Conservation (phyloP, 495 filamentous ascomycete genomes). For the Podospora bellae-mahoneyi region DNA sequence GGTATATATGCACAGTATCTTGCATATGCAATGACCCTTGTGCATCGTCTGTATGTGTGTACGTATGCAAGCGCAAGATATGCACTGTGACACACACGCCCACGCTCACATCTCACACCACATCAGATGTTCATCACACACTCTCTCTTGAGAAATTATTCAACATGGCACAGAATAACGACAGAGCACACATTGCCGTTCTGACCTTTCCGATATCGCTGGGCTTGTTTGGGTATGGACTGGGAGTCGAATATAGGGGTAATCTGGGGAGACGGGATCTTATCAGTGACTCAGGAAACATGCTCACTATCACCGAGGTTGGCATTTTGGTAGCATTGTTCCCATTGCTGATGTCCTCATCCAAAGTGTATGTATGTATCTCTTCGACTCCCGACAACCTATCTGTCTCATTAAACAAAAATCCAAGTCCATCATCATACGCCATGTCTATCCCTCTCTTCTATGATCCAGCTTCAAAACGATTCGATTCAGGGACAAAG, state of each 20-base stretch:
- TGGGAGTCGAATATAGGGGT: background rate
- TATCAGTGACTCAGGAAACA: background rate
- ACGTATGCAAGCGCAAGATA: background rate
- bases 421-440: no score
- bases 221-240: background rate
- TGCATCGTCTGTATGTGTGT: no score
- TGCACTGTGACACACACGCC: background rate
- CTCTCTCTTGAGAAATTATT: background rate
- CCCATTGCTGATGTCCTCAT: no score
- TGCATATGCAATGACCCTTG: background rate
- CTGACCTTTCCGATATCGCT: background rate
- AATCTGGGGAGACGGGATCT: background rate
- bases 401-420: no score
- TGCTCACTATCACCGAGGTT: background rate
- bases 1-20: background rate
- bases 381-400: no score
- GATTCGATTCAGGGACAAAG: no score
- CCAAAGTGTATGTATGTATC: no score
- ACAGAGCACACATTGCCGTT: background rate
- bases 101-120: background rate
- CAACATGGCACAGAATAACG: background rate
- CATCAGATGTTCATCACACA: background rate
- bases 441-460: background rate
- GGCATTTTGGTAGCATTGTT: no score
- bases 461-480: background rate